phyloP scores from a whole-genome alignment of 306 rosid species.

The Glycine soja region DNA sequence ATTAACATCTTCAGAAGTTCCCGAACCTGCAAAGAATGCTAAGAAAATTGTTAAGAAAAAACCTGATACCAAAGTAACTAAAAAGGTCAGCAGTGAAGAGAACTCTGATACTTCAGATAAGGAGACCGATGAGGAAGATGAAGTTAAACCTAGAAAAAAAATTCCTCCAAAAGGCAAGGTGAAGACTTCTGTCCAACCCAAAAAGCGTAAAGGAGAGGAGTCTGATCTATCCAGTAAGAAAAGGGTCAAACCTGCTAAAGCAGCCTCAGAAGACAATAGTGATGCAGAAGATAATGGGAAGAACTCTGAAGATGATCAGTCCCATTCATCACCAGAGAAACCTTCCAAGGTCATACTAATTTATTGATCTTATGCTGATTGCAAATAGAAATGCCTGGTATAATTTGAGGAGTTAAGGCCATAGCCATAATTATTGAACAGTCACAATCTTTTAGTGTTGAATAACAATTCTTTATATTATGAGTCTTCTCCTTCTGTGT shows the following conservation, averaged over 20 bases:
- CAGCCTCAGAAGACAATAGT: constrained; percentile 56
- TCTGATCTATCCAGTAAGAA: constrained; percentile 63
- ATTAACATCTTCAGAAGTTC: constrained; percentile 59
- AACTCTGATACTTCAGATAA: constrained; percentile 62
- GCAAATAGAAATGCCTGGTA: constrained; percentile 25
- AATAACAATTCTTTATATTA: constrained; percentile 27
- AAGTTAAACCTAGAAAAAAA: constrained; percentile 72
- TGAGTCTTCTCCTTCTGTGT: constrained; percentile 18
- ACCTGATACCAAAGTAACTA: constrained; percentile 61
- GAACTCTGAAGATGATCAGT: constrained; percentile 76
- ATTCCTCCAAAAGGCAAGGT: constrained; percentile 60
- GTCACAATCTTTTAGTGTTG: constrained; percentile 20
- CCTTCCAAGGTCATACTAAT: constrained; percentile 63
- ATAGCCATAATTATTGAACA: constrained; percentile 18
- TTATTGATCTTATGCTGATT: constrained; percentile 22
- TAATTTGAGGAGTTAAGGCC: constrained; percentile 34
- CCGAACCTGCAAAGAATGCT: constrained; percentile 51
- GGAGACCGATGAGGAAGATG: constrained; percentile 58
- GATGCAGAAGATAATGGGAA: constrained; percentile 65
- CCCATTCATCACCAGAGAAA: constrained; percentile 76
- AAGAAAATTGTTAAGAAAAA: constrained; percentile 64
- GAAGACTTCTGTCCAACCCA: constrained; percentile 55
- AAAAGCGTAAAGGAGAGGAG: constrained; percentile 78
- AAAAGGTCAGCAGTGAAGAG: constrained; percentile 61
- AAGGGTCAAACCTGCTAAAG: constrained; percentile 58